phyloP scores from a whole-genome alignment of 306 rosid species.

The Casuarina equisetifolia region DNA sequence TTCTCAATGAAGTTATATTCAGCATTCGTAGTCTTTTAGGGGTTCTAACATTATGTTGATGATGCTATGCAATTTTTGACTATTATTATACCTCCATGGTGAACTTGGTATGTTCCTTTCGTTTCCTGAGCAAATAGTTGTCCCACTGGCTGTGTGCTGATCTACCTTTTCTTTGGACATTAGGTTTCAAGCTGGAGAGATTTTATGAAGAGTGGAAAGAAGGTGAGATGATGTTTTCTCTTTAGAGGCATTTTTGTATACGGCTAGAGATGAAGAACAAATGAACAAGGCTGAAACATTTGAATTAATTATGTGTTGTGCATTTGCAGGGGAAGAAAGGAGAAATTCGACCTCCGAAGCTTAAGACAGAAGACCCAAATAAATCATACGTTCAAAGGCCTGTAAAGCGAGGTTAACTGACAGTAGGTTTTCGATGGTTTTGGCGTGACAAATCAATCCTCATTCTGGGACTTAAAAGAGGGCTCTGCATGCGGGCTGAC shows the following conservation, averaged over 20 bases:
- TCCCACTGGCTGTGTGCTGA: background rate
- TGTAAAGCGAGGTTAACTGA: conserved; percentile 75
- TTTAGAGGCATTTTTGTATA: background rate
- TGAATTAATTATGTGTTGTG: background rate
- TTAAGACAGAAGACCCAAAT: conserved; percentile 97
- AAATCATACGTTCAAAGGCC: conserved; percentile 98
- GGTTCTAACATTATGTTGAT: background rate
- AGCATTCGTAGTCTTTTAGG: background rate
- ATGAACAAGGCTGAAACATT: background rate
- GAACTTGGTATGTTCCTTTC: background rate
- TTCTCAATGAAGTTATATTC: background rate
- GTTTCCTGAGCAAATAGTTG: background rate
- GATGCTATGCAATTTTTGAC: background rate
- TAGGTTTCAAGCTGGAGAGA: conserved; percentile 99
- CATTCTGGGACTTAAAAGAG: conserved; percentile 11
- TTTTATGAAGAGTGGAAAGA: conserved; percentile 97
- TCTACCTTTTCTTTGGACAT: conserved; percentile 20
- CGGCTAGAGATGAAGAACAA: background rate
- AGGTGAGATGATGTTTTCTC: conserved; percentile 54
- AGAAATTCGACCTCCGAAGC: conserved; percentile 94
- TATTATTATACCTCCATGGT: background rate
- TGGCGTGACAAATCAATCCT: background rate
- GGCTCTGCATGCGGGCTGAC: conserved; percentile 31
- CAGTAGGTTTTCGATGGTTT: conserved; percentile 11
- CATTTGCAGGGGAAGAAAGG: conserved; percentile 79